Evolutionary conservation across 495 filamentous ascomycete species (phyloP).

Genomic region (Hypoxylon crocopeplum): DNA sequence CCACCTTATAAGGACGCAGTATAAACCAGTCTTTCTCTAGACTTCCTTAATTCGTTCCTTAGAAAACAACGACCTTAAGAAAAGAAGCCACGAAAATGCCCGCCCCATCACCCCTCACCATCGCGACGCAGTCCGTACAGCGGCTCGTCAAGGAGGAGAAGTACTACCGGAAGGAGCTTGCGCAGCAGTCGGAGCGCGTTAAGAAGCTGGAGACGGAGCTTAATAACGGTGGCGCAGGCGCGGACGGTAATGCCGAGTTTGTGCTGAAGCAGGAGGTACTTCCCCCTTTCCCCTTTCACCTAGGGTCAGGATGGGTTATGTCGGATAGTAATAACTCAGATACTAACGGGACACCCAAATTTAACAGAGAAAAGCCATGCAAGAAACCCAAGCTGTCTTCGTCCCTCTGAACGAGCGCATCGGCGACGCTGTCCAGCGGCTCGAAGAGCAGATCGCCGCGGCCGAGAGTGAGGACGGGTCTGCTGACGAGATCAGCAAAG

Average conservation of each 20-base stretch:
- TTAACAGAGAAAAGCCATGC: conserved; percentile 71
- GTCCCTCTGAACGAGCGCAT: conserved; percentile 71
- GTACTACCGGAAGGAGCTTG: conserved; percentile 85
- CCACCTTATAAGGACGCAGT: conserved; percentile 5
- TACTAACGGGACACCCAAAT: conserved; percentile 33
- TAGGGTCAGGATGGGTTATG: too few relatives aligned
- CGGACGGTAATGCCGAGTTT: conserved; percentile 73
- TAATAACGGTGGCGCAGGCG: conserved; percentile 39
- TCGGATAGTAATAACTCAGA: neutral
- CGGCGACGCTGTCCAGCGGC: conserved; percentile 65
- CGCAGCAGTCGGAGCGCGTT: conserved; percentile 73
- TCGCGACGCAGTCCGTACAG: conserved; percentile 73
- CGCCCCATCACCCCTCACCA: conserved; percentile 73
- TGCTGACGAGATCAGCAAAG: conserved; percentile 67
- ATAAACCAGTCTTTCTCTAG: neutral
- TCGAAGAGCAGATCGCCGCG: conserved; percentile 65
- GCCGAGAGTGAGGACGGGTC: conserved; percentile 64
- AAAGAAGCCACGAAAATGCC: conserved; percentile 60
- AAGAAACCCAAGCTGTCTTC: conserved; percentile 85
- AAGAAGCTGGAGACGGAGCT: conserved; percentile 67
- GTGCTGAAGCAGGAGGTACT: conserved; percentile 83
- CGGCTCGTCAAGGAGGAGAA: conserved; percentile 91
- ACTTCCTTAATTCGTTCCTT: neutral
- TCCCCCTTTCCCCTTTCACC: too few relatives aligned
- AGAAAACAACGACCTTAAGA: too few relatives aligned